Percentiles rank a stretch among this genome's conserved stretches.
Evolutionary conservation across 1,139 yeast species (phyloP).

Genomic region (Saccharomycopsis hybrid): DNA sequence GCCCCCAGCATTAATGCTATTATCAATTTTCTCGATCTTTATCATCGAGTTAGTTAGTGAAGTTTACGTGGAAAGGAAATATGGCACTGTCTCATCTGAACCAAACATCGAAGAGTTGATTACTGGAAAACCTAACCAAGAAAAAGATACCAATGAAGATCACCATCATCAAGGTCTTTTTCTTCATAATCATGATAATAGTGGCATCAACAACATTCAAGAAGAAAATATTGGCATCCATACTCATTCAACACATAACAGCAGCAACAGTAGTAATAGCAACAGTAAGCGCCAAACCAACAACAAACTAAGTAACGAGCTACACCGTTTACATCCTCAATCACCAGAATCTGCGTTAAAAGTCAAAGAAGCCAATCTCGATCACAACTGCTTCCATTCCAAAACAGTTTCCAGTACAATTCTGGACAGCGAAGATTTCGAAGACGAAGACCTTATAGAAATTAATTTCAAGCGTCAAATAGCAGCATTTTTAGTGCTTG

Average conservation of each 20-base stretch:
- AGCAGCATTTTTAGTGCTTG: constrained; percentile 55
- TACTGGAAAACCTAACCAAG: constrained; percentile 6
- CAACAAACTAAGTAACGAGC: background rate
- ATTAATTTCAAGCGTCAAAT: constrained; percentile 31
- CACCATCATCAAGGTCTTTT: background rate
- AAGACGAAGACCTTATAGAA: constrained; percentile 7
- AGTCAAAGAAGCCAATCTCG: no score
- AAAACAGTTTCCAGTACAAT: background rate
- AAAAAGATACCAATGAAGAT: background rate
- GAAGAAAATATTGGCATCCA: background rate
- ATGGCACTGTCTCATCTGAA: constrained; percentile 21
- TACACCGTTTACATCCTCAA: no score
- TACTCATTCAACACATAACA: background rate
- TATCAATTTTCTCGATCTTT: constrained; percentile 26
- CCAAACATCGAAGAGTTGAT: constrained; percentile 20
- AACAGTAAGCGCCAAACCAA: background rate
- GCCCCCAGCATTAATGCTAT: constrained; percentile 29
- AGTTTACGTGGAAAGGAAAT: constrained; percentile 28
- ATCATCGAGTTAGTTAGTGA: constrained; percentile 27
- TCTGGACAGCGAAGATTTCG: constrained; percentile 14
- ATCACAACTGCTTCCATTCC: no score
- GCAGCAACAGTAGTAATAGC: background rate
- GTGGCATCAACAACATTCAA: no score
- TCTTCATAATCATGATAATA: background rate
- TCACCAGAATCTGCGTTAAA: no score